Conservation (phyloP, 2,329 filamentous ascomycete species). For the Harringtonia lauricola region DNA sequence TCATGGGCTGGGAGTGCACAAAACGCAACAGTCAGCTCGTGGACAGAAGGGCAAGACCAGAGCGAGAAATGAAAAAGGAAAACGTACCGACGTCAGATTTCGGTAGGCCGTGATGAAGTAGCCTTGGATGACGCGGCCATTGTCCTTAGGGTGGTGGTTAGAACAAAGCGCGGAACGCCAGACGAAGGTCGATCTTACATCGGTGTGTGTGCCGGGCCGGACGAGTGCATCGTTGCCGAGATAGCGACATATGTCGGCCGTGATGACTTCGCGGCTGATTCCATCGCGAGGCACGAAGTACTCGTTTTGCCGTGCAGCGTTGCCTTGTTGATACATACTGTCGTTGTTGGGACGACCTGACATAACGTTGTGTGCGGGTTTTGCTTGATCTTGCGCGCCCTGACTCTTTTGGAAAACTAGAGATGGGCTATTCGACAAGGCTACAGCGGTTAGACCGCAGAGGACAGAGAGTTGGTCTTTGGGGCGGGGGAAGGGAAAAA, state of each 20-base stretch:
- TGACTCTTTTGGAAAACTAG: no score
- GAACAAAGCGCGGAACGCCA: constrained; percentile 1
- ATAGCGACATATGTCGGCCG: constrained; percentile 74
- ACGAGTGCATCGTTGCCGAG: constrained; percentile 74
- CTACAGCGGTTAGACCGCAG: no score
- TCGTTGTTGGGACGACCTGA: neutral
- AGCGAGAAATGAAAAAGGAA: neutral
- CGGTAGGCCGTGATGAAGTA: constrained; percentile 73
- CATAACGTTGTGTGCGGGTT: neutral
- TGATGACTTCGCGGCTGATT: constrained; percentile 76
- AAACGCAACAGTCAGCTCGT: neutral
- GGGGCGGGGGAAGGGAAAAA: no score
- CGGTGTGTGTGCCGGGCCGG: constrained; percentile 56
- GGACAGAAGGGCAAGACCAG: neutral
- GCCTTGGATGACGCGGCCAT: constrained; percentile 51
- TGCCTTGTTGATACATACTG: neutral
- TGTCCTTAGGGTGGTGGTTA: constrained; percentile 28
- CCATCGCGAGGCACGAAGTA: constrained; percentile 73
- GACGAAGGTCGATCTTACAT: constrained; percentile 40
- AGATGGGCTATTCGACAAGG: no score
- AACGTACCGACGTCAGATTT: constrained; percentile 63
- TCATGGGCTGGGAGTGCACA: constrained; percentile 49
- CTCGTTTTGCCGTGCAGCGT: constrained; percentile 49
- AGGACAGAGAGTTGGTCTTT: no score
- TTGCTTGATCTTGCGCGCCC: neutral